phyloP scores from a whole-genome alignment of 441 rosid species.

The Gossypium schwendimanii region DNA sequence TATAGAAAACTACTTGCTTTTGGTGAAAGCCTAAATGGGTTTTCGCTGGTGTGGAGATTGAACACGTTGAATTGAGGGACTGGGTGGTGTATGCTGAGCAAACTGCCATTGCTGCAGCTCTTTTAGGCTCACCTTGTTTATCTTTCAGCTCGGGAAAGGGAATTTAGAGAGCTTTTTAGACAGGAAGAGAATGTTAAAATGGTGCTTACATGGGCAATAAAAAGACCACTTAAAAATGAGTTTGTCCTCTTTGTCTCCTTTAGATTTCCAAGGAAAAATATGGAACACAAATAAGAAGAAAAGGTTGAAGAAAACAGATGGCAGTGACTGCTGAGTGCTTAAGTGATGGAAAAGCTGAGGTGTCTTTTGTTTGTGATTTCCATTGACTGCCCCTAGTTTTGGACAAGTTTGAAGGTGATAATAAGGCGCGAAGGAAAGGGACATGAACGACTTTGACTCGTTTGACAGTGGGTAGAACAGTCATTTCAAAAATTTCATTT shows the following conservation, averaged over 20 bases:
- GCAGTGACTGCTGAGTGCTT: constrained; percentile 25
- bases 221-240: constrained; percentile 15
- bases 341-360: constrained; percentile 17
- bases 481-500: not conserved
- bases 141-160: not conserved
- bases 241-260: constrained; percentile 9
- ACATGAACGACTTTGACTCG: constrained; percentile 5
- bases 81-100: constrained; percentile 60
- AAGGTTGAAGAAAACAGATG: constrained; percentile 32
- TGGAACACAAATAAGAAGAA: constrained; percentile 30
- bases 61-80: constrained; percentile 64
- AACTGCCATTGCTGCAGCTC: constrained; percentile 43
- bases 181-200: constrained; percentile 3
- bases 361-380: constrained; percentile 27
- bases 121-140: not conserved
- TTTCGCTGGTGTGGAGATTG: constrained; percentile 49
- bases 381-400: constrained; percentile 36
- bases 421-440: constrained; percentile 16
- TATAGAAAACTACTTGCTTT: constrained; percentile 46
- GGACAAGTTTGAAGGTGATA: constrained; percentile 35
- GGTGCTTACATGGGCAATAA: not conserved
- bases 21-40: constrained; percentile 43
- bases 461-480: not conserved
- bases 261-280: constrained; percentile 8
- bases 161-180: not conserved